A percentile compares a stretch with the other conserved stretches of the same genome.
Evolutionary conservation across 2,329 filamentous ascomycete species (phyloP).

Genomic region (Didymella arachidicola): DNA sequence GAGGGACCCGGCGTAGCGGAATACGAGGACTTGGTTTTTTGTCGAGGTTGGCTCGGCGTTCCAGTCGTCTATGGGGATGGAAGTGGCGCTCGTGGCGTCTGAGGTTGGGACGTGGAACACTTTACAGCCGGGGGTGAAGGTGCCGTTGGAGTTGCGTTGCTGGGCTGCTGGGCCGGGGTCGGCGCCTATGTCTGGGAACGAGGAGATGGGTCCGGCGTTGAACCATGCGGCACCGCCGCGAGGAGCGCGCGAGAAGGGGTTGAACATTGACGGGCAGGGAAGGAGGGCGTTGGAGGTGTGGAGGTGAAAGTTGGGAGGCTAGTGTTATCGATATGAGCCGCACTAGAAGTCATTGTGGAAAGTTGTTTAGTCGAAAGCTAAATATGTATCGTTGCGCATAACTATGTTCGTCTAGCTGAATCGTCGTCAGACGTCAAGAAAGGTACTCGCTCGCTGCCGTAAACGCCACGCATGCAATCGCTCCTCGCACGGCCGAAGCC

Average conservation of each 20-base stretch:
- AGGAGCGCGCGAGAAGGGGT: conserved; percentile 32
- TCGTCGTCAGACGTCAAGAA: background rate
- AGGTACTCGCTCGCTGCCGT: conserved; percentile 6
- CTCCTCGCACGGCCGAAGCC: conserved; percentile 4
- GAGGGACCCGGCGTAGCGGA: conserved; percentile 69
- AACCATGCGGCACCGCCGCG: conserved; percentile 37
- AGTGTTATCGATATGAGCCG: conserved; percentile 16
- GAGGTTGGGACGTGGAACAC: conserved; percentile 37
- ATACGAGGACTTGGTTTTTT: conserved; percentile 70
- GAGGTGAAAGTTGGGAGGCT: background rate
- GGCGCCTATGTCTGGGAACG: conserved; percentile 31
- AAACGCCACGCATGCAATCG: conserved; percentile 16
- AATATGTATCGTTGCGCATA: conserved; percentile 5
- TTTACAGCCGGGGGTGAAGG: conserved; percentile 30
- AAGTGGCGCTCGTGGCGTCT: conserved; percentile 28
- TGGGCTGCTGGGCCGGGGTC: conserved; percentile 24
- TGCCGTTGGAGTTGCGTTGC: conserved; percentile 26
- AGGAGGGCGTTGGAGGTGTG: background rate
- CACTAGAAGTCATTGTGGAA: conserved; percentile 1
- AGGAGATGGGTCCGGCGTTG: conserved; percentile 29
- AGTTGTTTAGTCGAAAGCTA: background rate
- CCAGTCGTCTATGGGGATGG: conserved; percentile 39
- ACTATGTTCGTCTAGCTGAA: conserved; percentile 9
- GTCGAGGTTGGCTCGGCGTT: conserved; percentile 29
- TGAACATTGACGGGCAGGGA: conserved; percentile 16